phyloP scores from a whole-genome alignment of 1,139 yeast species.

The Debaryomycetaceae sp. region DNA sequence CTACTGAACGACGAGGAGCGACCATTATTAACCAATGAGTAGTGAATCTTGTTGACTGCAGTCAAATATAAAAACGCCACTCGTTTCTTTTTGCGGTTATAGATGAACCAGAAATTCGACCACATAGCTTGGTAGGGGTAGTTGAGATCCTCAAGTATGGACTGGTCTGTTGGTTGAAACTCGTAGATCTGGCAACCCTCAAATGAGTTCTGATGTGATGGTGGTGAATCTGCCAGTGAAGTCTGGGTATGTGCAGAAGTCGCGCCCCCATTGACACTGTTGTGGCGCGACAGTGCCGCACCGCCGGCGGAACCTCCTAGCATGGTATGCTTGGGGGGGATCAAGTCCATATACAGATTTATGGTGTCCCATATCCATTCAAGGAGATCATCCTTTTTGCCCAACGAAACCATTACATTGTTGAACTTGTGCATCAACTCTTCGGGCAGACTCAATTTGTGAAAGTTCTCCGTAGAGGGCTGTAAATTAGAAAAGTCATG shows the following conservation, averaged over 20 bases:
- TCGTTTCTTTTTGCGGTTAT: slow-evolving; percentile 84
- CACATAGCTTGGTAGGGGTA: slow-evolving; percentile 78
- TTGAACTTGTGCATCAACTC: slow-evolving; percentile 71
- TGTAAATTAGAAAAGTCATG: slow-evolving; percentile 87
- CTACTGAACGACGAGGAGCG: slow-evolving; percentile 14
- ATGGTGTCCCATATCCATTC: slow-evolving; percentile 87
- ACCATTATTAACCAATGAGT: slow-evolving; percentile 28
- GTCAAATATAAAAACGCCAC: slow-evolving; percentile 74
- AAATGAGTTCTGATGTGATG: slow-evolving; percentile 4
- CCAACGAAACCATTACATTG: slow-evolving; percentile 74
- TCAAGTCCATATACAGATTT: slow-evolving; percentile 76
- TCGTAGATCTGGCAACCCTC: slow-evolving; percentile 63
- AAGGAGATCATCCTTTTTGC: slow-evolving; percentile 49
- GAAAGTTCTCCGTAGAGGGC: slow-evolving; percentile 73
- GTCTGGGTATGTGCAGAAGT: slow-evolving; percentile 5
- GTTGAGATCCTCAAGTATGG: slow-evolving; percentile 60
- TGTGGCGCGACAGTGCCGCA: slow-evolving; percentile 21
- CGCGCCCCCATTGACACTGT: slow-evolving; percentile 16
- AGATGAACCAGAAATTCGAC: slow-evolving; percentile 91
- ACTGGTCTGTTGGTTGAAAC: slow-evolving; percentile 75
- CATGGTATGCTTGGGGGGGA: slow-evolving; percentile 27
- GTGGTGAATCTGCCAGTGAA: slow-evolving; percentile 9
- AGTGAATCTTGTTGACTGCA: slow-evolving; percentile 41
- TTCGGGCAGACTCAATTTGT: slow-evolving; percentile 39
- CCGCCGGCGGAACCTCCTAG: slow-evolving; percentile 19